Evolutionary conservation across 2,329 filamentous ascomycete genomes (phyloP).

Genomic region (Penicillium decumbens): DNA sequence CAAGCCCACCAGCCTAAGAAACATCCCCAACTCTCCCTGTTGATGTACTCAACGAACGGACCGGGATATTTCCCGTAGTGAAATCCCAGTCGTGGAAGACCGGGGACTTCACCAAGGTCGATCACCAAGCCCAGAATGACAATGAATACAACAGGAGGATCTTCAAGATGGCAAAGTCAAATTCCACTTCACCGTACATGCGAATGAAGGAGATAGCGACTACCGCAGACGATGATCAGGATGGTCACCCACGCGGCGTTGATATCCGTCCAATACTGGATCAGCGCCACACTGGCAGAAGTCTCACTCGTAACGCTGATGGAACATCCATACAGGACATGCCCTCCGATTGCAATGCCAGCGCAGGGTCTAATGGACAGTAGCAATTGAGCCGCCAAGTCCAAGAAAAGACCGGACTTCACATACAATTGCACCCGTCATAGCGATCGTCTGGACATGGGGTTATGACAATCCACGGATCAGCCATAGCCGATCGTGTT

Average conservation of each 20-base stretch:
- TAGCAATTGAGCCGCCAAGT: slow-evolving; percentile 48
- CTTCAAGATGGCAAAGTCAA: slow-evolving; percentile 51
- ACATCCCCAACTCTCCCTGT: slow-evolving; percentile 52
- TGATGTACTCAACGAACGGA: slow-evolving; percentile 63
- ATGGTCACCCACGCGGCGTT: slow-evolving; percentile 45
- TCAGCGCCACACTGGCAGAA: slow-evolving; percentile 58
- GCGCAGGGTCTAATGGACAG: slow-evolving; percentile 49
- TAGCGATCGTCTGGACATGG: slow-evolving; percentile 44
- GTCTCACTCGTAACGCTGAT: slow-evolving; percentile 58
- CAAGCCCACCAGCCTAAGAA: slow-evolving; percentile 59
- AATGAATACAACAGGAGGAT: slow-evolving; percentile 47
- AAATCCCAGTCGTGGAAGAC: slow-evolving; percentile 59
- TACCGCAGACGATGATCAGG: slow-evolving; percentile 54
- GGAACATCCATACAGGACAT: slow-evolving; percentile 50
- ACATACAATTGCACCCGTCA: slow-evolving; percentile 43
- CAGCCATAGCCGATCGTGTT: slow-evolving; percentile 48
- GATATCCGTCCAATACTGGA: slow-evolving; percentile 55
- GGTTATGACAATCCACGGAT: slow-evolving; percentile 43
- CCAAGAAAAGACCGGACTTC: slow-evolving; percentile 48
- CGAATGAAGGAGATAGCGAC: slow-evolving; percentile 54
- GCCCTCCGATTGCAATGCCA: slow-evolving; percentile 48
- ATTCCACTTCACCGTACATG: slow-evolving; percentile 50
- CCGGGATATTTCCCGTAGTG: slow-evolving; percentile 65
- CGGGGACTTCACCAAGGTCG: slow-evolving; percentile 58
- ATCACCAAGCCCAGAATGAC: slow-evolving; percentile 52